Conservation (phyloP, 345 rosid species). For the Brassica rapa region DNA sequence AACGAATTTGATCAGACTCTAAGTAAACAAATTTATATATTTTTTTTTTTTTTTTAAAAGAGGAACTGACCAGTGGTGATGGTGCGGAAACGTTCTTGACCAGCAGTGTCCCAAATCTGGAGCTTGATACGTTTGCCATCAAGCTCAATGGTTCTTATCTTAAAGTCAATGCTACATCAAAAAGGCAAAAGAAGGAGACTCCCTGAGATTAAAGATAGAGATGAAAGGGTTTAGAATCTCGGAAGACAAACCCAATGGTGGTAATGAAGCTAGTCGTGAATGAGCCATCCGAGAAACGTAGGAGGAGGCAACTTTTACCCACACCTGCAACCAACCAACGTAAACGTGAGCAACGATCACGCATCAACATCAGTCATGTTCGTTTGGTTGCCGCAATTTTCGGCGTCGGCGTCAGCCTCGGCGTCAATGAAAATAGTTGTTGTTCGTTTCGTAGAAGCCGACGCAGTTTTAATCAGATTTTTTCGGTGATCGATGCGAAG, state of each 20-base stretch:
- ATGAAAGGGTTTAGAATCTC: too few species aligned
- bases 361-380: neutral
- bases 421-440: too few species aligned
- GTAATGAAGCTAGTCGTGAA: conserved; percentile 97
- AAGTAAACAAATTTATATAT: neutral
- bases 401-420: too few species aligned
- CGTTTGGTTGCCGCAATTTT: too few species aligned
- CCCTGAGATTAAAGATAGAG: too few species aligned
- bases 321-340: conserved; percentile 49
- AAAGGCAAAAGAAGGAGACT: neutral
- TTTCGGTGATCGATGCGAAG: too few species aligned
- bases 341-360: conserved; percentile 19
- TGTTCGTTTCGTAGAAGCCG: too few species aligned
- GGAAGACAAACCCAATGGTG: conserved; percentile 72
- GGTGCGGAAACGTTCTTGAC: conserved; percentile 91
- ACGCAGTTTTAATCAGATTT: too few species aligned
- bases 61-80: conserved; percentile 68
- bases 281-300: conserved; percentile 96
- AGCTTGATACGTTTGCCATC: conserved; percentile 90
- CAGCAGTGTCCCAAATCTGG: conserved; percentile 98
- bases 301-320: conserved; percentile 93
- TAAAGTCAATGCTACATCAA: conserved; percentile 74
- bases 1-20: neutral
- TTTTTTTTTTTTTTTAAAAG: too few species aligned
- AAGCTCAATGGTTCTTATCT: conserved; percentile 93